Percentiles rank a stretch among this genome's conserved stretches.
Evolutionary conservation across 1,284 basidiomycete species (phyloP).

Genomic region (Neonothopanus nambi): DNA sequence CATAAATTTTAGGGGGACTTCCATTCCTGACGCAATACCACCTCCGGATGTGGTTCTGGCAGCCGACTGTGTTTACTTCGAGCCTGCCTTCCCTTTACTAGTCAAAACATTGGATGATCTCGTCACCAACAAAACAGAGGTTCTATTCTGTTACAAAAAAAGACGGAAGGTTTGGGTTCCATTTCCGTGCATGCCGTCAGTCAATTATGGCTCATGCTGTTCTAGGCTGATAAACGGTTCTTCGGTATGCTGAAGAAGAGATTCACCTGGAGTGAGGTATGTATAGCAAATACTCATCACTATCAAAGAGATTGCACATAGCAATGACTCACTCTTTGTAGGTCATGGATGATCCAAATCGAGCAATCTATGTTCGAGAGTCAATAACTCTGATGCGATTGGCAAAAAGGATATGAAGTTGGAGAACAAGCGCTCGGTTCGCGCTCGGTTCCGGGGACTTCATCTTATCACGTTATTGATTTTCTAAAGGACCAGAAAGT

Average conservation of each 20-base stretch:
- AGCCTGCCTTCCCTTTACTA: conserved; percentile 90
- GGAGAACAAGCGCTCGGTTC: neutral
- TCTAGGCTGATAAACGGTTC: conserved; percentile 88
- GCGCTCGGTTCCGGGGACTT: too few species aligned
- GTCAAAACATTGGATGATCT: conserved; percentile 79
- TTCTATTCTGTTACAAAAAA: conserved; percentile 93
- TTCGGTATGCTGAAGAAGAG: conserved; percentile 81
- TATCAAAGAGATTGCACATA: too few species aligned
- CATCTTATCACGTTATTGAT: too few species aligned
- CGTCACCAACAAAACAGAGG: conserved; percentile 54
- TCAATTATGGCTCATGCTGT: neutral
- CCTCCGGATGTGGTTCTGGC: conserved; percentile 73
- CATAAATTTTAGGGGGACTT: conserved; percentile 49
- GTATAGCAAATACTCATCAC: neutral
- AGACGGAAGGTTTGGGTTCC: conserved; percentile 70
- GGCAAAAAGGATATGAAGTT: conserved; percentile 14
- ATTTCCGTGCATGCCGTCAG: neutral
- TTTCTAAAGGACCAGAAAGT: too few species aligned
- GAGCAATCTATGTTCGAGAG: conserved; percentile 50
- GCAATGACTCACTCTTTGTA: conserved; percentile 24
- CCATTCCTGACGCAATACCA: conserved; percentile 44
- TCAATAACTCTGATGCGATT: conserved; percentile 58
- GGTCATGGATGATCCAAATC: conserved; percentile 55
- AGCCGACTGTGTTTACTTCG: conserved; percentile 95
- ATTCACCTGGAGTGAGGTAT: conserved; percentile 77